Base-by-base conservation (phyloP, 495 filamentous ascomycete genomes). In the Polyplosphaeria fusca region DNA sequence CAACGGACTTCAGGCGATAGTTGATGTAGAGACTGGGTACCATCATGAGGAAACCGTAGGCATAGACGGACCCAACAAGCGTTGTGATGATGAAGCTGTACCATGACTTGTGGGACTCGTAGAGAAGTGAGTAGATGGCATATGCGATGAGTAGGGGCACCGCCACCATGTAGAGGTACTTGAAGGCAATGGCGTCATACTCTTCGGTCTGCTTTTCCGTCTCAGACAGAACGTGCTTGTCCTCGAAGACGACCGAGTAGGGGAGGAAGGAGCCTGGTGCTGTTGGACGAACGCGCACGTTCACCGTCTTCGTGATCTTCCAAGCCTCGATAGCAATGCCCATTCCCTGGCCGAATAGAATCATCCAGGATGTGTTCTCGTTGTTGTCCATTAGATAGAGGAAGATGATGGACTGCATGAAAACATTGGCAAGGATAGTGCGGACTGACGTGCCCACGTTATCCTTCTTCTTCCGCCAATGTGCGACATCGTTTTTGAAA, bases 391-490 rank as follows among this genome's bases (percentile, higher is more conserved):
- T 76, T n/a, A 98, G 79, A 72, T 98, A 98, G 23, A 98, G 82
- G 80, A 98, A 95, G 71, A 98, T 96, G 66, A 97, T 81, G 12
- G 76, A 72, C 69, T 98, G 93, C 93, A 98, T 98, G 72, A 97
- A 90, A 59, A 97, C 92, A 66, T 97, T 98, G 58, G 88, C 92
- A 37, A 98, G 77, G 66, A 98, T 98, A 7, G 94, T 94, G 30
- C 93, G 88, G 39, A 98, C 86, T 5, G 90, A 95, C 24, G 95
- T 89, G 50, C 93, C 93, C 28, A 98, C 89, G 47, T 92, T 88
- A 76, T 97, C 94, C 76, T 98, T 98, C 88, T 98, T 98, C 75
- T 97, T 96, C 64, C 89, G 88, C 81, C 92, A 98, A 73, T 98
- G 93, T 23, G 89, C 80, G 66, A 98, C 95, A 68, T 98, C 93